Percentiles rank a stretch among this genome's conserved stretches.
These are phyloP conservation scores for Aspergillus ellipticus DNA, from an alignment of 495 filamentous ascomycete genomes.

Conservation along the genomic window DNA sequence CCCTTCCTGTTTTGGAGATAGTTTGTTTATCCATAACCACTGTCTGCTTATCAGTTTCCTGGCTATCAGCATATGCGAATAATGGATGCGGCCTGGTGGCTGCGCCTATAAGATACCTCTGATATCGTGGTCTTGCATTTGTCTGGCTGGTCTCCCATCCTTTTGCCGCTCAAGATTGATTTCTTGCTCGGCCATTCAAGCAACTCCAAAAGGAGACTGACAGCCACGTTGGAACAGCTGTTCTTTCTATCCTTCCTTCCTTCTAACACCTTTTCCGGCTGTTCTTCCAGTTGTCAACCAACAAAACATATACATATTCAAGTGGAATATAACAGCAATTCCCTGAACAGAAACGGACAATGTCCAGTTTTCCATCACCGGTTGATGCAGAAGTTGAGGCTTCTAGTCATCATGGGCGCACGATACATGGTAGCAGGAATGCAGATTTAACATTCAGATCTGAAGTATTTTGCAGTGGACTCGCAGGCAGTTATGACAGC, in stretches of 20 bases:
- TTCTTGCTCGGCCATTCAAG: background rate
- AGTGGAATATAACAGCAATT: no score
- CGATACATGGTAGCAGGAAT: constrained; percentile 8
- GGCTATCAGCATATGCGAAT: no score
- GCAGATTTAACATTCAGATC: constrained; percentile 10
- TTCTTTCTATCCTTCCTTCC: background rate
- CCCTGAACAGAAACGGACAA: background rate
- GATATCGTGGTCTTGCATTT: background rate
- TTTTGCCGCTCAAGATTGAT: background rate
- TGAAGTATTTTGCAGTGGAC: background rate
- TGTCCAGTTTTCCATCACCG: background rate
- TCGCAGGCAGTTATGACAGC: constrained; percentile 1
- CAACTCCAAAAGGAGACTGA: no score
- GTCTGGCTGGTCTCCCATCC: background rate
- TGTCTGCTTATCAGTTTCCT: background rate
- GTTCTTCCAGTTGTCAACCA: background rate
- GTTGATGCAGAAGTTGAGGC: constrained; percentile 2
- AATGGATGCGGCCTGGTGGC: background rate
- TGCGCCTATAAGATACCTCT: background rate
- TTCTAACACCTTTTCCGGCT: background rate
- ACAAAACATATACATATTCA: background rate
- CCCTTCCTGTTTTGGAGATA: background rate
- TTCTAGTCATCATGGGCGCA: constrained; percentile 2
- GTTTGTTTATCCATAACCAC: background rate
- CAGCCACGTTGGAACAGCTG: background rate